Percentiles rank a stretch among this genome's conserved stretches.
Evolutionary conservation across 768 basidiomycete genomes (phyloP).

Genomic region (Omphalotus guepiniiformis): DNA sequence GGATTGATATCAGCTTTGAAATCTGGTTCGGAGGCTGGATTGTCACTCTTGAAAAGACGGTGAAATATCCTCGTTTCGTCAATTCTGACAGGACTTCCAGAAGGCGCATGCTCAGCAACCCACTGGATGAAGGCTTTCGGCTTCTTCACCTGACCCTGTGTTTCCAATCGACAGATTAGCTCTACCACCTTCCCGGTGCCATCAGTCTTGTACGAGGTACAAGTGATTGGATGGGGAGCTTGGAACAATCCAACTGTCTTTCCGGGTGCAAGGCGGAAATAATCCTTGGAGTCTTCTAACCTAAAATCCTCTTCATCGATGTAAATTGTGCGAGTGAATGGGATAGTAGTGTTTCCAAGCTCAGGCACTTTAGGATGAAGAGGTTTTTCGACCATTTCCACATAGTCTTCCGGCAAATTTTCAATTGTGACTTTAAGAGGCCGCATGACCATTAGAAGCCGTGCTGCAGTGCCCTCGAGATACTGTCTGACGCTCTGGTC

Average conservation of each 20-base stretch:
- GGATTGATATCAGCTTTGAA: conserved; percentile 82
- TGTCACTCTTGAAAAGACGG: conserved; percentile 91
- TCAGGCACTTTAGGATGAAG: conserved; percentile 91
- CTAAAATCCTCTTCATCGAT: conserved; percentile 96
- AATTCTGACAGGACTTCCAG: conserved; percentile 77
- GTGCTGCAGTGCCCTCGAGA: conserved; percentile 82
- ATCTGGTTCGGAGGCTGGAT: conserved; percentile 65
- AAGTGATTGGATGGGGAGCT: conserved; percentile 88
- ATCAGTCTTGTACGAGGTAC: conserved; percentile 83
- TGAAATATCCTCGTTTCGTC: conserved; percentile 93
- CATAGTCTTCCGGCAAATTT: conserved; percentile 85
- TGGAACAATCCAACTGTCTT: conserved; percentile 97
- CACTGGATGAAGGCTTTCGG: conserved; percentile 96
- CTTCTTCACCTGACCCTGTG: conserved; percentile 62
- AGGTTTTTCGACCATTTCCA: conserved; percentile 81
- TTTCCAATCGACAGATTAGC: conserved; percentile 75
- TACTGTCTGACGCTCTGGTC: conserved; percentile 87
- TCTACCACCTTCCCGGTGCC: conserved; percentile 70
- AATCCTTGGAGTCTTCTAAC: conserved; percentile 85
- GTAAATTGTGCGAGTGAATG: conserved; percentile 85
- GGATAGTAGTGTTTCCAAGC: conserved; percentile 76
- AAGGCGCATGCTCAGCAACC: conserved; percentile 81
- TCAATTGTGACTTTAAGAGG: conserved; percentile 91
- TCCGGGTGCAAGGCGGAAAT: conserved; percentile 96
- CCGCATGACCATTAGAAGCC: conserved; percentile 85